A percentile compares a stretch with the other conserved stretches of the same genome.
Conservation (phyloP, 139 green algal species). For the Protoeuglena noctilucae region DNA sequence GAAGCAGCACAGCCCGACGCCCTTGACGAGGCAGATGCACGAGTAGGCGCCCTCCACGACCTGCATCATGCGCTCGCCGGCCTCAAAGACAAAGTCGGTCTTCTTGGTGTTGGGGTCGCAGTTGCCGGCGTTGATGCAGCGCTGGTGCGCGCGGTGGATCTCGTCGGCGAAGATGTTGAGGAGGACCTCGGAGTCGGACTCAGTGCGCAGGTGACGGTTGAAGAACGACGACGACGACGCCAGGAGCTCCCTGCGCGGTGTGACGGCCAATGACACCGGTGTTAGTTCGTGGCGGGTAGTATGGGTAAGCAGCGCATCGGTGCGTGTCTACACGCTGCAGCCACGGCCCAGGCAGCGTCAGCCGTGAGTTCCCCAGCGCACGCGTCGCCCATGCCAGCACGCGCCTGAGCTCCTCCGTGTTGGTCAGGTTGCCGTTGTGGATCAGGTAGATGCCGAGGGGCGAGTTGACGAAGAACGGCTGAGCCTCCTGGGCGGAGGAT, state of each 20-base stretch:
- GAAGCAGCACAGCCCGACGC: conserved; percentile 89
- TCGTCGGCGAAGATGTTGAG: conserved; percentile 93
- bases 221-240: conserved; percentile 63
- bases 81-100: conserved; percentile 73
- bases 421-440: conserved; percentile 99
- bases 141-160: conserved; percentile 79
- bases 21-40: conserved; percentile 76
- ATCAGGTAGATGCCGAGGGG: conserved; percentile 94
- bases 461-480: conserved; percentile 98
- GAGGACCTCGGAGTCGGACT: conserved; percentile 87
- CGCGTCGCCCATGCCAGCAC: no score
- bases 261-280: no score
- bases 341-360: no score
- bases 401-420: conserved; percentile 75
- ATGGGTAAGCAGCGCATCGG: no score
- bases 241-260: conserved; percentile 38
- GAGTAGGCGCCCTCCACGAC: conserved; percentile 79
- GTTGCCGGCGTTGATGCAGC: conserved; percentile 32
- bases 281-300: no score
- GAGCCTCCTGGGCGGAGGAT: conserved; percentile 70
- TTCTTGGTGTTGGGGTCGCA: conserved; percentile 64
- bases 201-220: conserved; percentile 70
- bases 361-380: no score
- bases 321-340: no score
- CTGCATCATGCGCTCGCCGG: conserved; percentile 55